Percentiles rank a stretch among this genome's conserved stretches.
Conservation (phyloP, 1,139 yeast species). For the Saccharomyces hybrid region DNA sequence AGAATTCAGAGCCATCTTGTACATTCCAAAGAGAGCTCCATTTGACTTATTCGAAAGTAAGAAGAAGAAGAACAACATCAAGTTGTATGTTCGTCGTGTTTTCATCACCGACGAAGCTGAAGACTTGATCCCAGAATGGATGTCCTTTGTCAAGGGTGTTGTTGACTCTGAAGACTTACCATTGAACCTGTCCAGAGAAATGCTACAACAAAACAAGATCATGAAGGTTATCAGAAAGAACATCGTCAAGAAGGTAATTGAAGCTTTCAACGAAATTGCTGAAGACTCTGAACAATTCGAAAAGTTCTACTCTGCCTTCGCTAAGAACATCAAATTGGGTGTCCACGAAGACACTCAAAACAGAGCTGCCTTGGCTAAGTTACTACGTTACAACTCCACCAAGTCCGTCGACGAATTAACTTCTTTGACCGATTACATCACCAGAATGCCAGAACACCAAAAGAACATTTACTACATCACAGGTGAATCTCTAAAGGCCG, state of each 20-base stretch:
- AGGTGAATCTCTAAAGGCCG: constrained; percentile 97
- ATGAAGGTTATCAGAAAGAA: constrained; percentile 98
- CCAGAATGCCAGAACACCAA: constrained; percentile 99
- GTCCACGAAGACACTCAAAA: constrained; percentile 98
- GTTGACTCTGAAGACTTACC: constrained; percentile 99
- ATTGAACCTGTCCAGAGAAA: constrained; percentile 99
- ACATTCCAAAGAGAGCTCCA: constrained; percentile 99
- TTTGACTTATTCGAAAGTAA: constrained; percentile 93
- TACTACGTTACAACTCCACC: constrained; percentile 95
- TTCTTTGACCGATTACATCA: constrained; percentile 91
- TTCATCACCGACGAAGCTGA: constrained; percentile 99
- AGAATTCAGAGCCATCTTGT: constrained; percentile 96
- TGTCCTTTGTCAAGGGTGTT: constrained; percentile 95
- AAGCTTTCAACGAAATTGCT: constrained; percentile 97
- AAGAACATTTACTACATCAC: constrained; percentile 98
- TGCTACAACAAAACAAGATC: constrained; percentile 99
- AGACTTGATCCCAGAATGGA: constrained; percentile 99
- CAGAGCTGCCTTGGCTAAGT: constrained; percentile 91
- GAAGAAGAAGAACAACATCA: constrained; percentile 99
- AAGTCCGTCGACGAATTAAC: constrained; percentile 91
- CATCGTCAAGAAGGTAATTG: constrained; percentile 96
- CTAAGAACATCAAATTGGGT: constrained; percentile 98
- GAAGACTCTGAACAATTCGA: constrained; percentile 98
- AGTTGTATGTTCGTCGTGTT: constrained; percentile 98
- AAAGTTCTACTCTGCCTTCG: constrained; percentile 95